These are phyloP conservation scores for Orbilia blumenaviensis DNA, from an alignment of 2,329 filamentous ascomycete genomes.

Conservation along the genomic window DNA sequence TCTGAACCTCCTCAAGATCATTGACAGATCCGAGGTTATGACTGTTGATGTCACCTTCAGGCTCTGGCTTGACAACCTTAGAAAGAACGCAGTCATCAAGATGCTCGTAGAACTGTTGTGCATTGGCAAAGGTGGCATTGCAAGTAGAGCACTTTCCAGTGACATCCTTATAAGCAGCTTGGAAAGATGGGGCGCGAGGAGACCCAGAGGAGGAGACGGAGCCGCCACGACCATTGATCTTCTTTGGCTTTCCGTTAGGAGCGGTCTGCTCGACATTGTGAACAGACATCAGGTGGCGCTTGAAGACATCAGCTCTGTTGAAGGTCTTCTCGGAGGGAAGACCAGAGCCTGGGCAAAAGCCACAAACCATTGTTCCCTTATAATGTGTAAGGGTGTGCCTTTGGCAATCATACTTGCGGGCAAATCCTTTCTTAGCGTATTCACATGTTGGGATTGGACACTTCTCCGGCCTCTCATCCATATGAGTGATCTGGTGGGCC, in stretches of 20 bases:
- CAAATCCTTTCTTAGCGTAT: conserved; percentile 91
- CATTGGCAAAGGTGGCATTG: conserved; percentile 80
- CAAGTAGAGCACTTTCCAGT: conserved; percentile 93
- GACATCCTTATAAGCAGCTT: conserved; percentile 66
- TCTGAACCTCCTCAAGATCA: conserved; percentile 64
- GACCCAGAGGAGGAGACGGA: conserved; percentile 55
- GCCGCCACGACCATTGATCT: conserved; percentile 57
- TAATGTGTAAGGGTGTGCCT: conserved; percentile 93
- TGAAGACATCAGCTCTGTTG: conserved; percentile 95
- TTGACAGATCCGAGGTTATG: conserved; percentile 73
- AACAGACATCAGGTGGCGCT: conserved; percentile 87
- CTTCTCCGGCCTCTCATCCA: conserved; percentile 89
- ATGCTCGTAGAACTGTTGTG: conserved; percentile 98
- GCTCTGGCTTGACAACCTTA: conserved; percentile 77
- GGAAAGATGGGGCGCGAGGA: conserved; percentile 58
- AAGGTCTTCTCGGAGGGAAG: conserved; percentile 93
- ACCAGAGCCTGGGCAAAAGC: conserved; percentile 89
- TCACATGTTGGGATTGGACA: conserved; percentile 92
- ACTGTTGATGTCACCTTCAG: conserved; percentile 72
- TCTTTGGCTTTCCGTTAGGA: conserved; percentile 87
- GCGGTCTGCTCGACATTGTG: conserved; percentile 93
- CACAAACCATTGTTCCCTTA: conserved; percentile 96
- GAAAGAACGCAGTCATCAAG: conserved; percentile 78
- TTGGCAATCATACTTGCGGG: conserved; percentile 96
- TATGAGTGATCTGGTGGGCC: conserved; percentile 93